Evolutionary conservation across 768 basidiomycete genomes (phyloP).

Genomic region (Rhodotorula sphaerocarpa): DNA sequence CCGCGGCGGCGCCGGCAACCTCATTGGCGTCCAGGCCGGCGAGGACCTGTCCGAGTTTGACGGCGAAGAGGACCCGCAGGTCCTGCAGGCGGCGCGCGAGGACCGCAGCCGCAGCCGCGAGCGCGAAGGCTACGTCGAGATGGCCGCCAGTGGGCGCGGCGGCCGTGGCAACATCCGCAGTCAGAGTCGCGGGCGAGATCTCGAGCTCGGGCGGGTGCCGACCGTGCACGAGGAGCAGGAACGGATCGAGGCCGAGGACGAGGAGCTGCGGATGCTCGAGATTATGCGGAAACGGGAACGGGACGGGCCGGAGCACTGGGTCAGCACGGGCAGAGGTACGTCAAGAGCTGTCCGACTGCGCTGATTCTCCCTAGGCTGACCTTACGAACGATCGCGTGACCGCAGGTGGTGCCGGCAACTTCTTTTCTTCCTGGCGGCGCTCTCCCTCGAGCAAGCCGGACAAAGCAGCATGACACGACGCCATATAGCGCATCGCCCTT

Average conservation of each 20-base stretch:
- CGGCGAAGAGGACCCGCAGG: constrained; percentile 25
- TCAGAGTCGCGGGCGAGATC: constrained; percentile 13
- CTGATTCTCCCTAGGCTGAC: too few relatives aligned
- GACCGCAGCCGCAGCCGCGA: constrained; percentile 21
- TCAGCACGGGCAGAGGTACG: constrained; percentile 27
- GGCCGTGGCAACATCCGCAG: constrained; percentile 30
- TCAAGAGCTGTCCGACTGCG: neutral
- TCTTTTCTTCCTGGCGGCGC: neutral
- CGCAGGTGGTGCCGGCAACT: constrained; percentile 27
- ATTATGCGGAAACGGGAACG: constrained; percentile 13
- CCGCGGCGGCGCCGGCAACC: constrained; percentile 25
- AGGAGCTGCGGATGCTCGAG: constrained; percentile 14
- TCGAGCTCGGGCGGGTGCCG: constrained; percentile 24
- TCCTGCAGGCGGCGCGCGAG: constrained; percentile 3
- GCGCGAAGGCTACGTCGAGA: constrained; percentile 7
- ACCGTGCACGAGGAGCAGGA: constrained; percentile 30
- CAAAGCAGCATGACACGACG: too few relatives aligned
- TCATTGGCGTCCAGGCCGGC: constrained; percentile 6
- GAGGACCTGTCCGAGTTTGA: neutral
- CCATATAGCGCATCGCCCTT: too few relatives aligned
- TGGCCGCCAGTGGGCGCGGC: constrained; percentile 16
- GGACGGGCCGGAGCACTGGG: constrained; percentile 20
- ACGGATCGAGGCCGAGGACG: constrained; percentile 12
- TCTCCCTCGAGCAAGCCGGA: neutral
- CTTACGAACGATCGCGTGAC: neutral